phyloP scores from a whole-genome alignment of 805 yeast species.

The Metschnikowia henanensis region DNA sequence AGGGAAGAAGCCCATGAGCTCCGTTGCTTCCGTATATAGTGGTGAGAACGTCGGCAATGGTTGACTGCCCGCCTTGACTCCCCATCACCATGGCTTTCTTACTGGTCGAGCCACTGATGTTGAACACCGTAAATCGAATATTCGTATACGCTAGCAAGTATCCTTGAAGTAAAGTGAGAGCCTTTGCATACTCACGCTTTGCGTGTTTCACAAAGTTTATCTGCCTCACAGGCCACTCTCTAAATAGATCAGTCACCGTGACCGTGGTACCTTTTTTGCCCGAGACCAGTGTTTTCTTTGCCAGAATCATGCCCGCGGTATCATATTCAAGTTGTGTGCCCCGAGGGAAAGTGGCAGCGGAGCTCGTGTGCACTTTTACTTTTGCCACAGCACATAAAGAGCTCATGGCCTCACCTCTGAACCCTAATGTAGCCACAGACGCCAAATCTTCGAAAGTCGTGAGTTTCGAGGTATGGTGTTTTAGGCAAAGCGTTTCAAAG shows the following conservation, averaged over 20 bases:
- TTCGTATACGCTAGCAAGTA: slow-evolving; percentile 62
- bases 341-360: slow-evolving; percentile 47
- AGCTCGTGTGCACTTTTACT: slow-evolving; percentile 51
- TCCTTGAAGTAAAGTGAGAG: slow-evolving; percentile 61
- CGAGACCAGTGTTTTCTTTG: slow-evolving; percentile 33
- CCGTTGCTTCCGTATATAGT: slow-evolving; percentile 72
- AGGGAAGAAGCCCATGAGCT: slow-evolving; percentile 52
- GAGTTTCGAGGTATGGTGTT: slow-evolving; percentile 70
- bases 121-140: slow-evolving; percentile 60
- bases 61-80: slow-evolving; percentile 52
- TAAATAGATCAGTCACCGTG: slow-evolving; percentile 57
- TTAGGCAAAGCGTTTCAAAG: slow-evolving; percentile 52
- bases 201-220: slow-evolving; percentile 67
- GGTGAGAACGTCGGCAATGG: slow-evolving; percentile 51
- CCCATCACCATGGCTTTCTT: slow-evolving; percentile 57
- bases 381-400: slow-evolving; percentile 59
- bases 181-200: slow-evolving; percentile 70
- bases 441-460: slow-evolving; percentile 52
- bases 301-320: slow-evolving; percentile 49
- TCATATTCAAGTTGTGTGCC: slow-evolving; percentile 59
- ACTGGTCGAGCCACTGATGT: slow-evolving; percentile 39
- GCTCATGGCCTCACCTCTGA: slow-evolving; percentile 80
- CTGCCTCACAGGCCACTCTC: slow-evolving; percentile 76
- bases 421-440: slow-evolving; percentile 59
- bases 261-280: slow-evolving; percentile 74